These are phyloP conservation scores for Gaertneriomyces sp. DNA, from an alignment of 192 early-diverging fungal genomes.

Conservation along the genomic window DNA sequence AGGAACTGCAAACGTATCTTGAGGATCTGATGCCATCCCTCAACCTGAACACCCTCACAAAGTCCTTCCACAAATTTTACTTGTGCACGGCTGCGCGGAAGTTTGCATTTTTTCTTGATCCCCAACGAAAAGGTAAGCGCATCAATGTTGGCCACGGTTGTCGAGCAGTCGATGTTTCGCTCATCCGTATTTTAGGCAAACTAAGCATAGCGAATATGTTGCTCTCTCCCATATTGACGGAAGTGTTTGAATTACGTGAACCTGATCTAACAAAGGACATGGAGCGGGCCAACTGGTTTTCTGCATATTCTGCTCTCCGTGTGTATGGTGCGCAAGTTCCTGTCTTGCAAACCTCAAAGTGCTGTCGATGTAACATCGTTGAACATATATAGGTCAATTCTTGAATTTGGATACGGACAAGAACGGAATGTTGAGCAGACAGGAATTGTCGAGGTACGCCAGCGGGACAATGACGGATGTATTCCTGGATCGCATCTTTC, in stretches of 20 bases:
- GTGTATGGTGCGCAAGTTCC: conserved; percentile 34
- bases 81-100: conserved; percentile 47
- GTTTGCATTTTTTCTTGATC: conserved; percentile 55
- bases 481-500: conserved; percentile 54
- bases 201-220: conserved; percentile 48
- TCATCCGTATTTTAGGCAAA: conserved; percentile 9
- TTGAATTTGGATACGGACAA: conserved; percentile 45
- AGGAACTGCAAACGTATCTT: conserved; percentile 45
- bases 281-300: conserved; percentile 52
- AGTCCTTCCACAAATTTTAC: conserved; percentile 42
- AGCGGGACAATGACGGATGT: conserved; percentile 40
- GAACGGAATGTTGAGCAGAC: conserved; percentile 47
- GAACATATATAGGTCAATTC: conserved; percentile 37
- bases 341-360: not conserved
- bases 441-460: conserved; percentile 43
- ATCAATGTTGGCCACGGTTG: not conserved
- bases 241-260: conserved; percentile 54
- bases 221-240: conserved; percentile 48
- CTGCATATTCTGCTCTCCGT: conserved; percentile 32
- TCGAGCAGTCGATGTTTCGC: not conserved
- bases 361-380: conserved; percentile 9
- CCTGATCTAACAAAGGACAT: conserved; percentile 37
- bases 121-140: conserved; percentile 36
- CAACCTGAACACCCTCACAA: conserved; percentile 32
- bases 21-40: conserved; percentile 47